Evolutionary conservation across 371 early-diverging fungal species (phyloP), one percentile per base, ranked within the genome.

Genomic region (Saksenaea oblongispora): DNA sequence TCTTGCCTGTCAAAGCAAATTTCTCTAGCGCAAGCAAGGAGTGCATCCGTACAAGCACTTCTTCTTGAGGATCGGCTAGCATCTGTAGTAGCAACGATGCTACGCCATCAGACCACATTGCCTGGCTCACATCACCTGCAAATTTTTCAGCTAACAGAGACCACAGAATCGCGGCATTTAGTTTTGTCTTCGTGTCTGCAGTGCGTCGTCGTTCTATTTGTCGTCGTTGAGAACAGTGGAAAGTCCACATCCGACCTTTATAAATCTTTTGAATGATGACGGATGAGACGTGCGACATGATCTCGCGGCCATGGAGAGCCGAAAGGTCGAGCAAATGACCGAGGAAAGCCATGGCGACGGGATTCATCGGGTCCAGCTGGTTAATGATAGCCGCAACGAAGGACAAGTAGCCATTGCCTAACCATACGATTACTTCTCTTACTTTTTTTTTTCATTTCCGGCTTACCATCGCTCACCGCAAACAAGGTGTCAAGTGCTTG

Each of bases 271-370:
- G 57, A 5, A 81, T 56, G n/a, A 79, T 76, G 22, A 69, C 71
- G 5, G 66, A 64, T 8, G 76, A 76, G 18, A 76, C 69, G 1
- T 61, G 37, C 1, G 41, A 9, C 71, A 79, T 72, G n/a, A 84
- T 80, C 9, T 78, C 71, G 34, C 77, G 73, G 1, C 82, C 79
- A 9, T 83, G 86, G 17, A 86, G 61, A 1, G 86, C 77, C 1
- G 84, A 75, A 62, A 79, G 70, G 57, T 86, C 86, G 58, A 86
- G 74, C 36, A 84, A 76, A 64, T 86, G 86, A 53, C 79, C 75
- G 13, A 86, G 64, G 56, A 86, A 86, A 1, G 83, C 83, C 70
- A 84, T 80, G 1, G 84, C 79, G 2, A 86, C 74, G 8, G 84
- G 81, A 35, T 74, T 82, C n/a, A 82, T 82, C 1, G 72, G 68